Evolutionary conservation across 768 basidiomycete species (phyloP).

Genomic region (Hericium rajendrae): DNA sequence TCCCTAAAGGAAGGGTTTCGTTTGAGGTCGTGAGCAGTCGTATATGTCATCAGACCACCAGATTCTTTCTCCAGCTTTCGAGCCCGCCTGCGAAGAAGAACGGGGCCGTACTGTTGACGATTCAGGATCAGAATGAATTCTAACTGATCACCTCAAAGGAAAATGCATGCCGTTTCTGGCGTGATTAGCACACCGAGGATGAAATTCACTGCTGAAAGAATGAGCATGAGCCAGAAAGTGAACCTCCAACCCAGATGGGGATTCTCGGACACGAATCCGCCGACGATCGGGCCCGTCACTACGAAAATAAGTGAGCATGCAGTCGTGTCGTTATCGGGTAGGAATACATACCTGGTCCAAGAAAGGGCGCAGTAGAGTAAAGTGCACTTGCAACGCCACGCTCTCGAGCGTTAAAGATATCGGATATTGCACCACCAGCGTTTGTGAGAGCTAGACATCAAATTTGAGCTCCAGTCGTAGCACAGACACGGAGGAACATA

Average conservation of each 20-base stretch:
- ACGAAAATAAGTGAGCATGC: neutral
- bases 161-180: slow-evolving; percentile 44
- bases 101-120: slow-evolving; percentile 43
- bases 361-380: slow-evolving; percentile 49
- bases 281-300: slow-evolving; percentile 61
- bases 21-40: slow-evolving; percentile 39
- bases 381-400: slow-evolving; percentile 50
- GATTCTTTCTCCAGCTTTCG: slow-evolving; percentile 31
- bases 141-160: neutral
- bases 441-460: slow-evolving; percentile 42
- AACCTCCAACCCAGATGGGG: slow-evolving; percentile 46
- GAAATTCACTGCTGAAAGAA: slow-evolving; percentile 37
- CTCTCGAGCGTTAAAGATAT: slow-evolving; percentile 51
- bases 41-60: slow-evolving; percentile 31
- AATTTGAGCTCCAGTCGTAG: neutral
- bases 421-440: slow-evolving; percentile 46
- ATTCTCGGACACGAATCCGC: slow-evolving; percentile 47
- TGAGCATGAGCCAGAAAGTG: slow-evolving; percentile 58
- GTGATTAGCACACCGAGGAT: slow-evolving; percentile 36
- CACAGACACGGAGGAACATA: slow-evolving; percentile 14
- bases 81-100: slow-evolving; percentile 47
- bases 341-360: slow-evolving; percentile 37
- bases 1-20: slow-evolving; percentile 32
- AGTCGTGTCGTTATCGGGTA: neutral
- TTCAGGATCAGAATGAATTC: neutral